Percentiles rank a stretch among this genome's conserved stretches.
phyloP scores from a whole-genome alignment of 2,329 filamentous ascomycete species.

The Coniochaeta sp. region DNA sequence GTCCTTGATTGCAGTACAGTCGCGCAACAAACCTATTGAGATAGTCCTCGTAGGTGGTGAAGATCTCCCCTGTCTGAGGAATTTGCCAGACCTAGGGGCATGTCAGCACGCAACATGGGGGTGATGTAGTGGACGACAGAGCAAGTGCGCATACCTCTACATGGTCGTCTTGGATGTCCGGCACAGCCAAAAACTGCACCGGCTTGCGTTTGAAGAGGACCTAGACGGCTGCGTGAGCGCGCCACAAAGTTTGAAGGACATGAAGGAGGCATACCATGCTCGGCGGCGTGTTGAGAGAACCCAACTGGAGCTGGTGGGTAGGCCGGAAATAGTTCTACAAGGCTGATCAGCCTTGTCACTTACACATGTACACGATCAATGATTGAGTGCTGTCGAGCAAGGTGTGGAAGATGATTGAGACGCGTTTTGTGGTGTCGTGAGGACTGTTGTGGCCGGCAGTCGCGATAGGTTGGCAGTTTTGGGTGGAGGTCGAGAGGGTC shows the following conservation, averaged over 20 bases:
- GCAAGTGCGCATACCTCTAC: constrained; percentile 58
- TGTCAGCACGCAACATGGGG: constrained; percentile 9
- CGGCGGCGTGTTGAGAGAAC: constrained; percentile 5
- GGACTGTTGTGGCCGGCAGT: constrained; percentile 14
- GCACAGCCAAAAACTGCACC: constrained; percentile 69
- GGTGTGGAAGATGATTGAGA: constrained; percentile 9
- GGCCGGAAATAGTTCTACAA: constrained; percentile 11
- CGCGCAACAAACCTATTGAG: constrained; percentile 59
- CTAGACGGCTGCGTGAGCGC: constrained; percentile 37
- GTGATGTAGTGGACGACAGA: constrained; percentile 6
- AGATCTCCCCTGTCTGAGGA: constrained; percentile 81
- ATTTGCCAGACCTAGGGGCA: constrained; percentile 78
- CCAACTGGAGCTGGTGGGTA: background rate
- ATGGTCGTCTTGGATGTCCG: constrained; percentile 70
- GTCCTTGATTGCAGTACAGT: background rate
- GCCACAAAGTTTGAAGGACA: constrained; percentile 7
- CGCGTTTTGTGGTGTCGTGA: constrained; percentile 14
- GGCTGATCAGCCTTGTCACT: constrained; percentile 13
- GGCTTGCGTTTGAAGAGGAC: constrained; percentile 96
- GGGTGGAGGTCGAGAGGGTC: constrained; percentile 14
- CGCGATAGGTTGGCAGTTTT: constrained; percentile 12
- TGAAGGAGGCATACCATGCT: constrained; percentile 24
- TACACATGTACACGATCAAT: background rate
- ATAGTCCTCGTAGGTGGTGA: constrained; percentile 82
- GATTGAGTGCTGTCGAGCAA: constrained; percentile 6